Evolutionary conservation across 2,329 filamentous ascomycete species (phyloP), one percentile per base, ranked within the genome.

Genomic region (Neoarthrinium moseri): DNA sequence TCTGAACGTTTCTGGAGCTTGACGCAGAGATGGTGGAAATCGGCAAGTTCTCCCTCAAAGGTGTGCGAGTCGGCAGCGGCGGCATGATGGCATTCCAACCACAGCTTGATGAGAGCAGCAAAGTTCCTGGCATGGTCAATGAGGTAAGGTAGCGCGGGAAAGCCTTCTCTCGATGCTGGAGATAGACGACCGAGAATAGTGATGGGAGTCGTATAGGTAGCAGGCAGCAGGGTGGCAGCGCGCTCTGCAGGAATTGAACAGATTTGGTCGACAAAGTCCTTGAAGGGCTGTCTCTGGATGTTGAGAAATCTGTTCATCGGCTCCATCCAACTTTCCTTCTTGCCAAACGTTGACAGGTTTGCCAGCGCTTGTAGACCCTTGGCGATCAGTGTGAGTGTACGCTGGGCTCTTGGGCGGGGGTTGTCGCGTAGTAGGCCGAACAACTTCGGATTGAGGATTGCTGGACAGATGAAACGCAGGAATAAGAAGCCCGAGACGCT

Each of bases 241-340:
- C 81, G 78, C 37, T 91, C 86, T 3, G 85, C 80, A 2, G 89
- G 85, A 43, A 96, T 89, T 7, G 86, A 82, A 70, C 92, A 96
- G 37, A 96, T 81, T 23, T 83, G 77, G 61, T 97, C 91, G 49
- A 96, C 86, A 57, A 91, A 96, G 37, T 85, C 80, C 63, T 91
- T 95, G 66, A 96, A 90, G 30, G 87, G 81, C 56, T 86, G 78
- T 17, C 91, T 82, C 59, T 95, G 86, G 1, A 81, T 75, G 7
- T 76, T 78, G 29, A 97, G 72, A 57, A 96, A 96, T 34, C 80
- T 81, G 61, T 96, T 97, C 92, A 97, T 97, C 0, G 91, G 91
- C 68, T 96, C 91, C 91, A 97, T 96, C 90, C 91, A 97, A n/a
- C 87, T 84, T 66, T 97, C 92, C 63, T 96, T 95, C 61, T 88